Base-by-base conservation (phyloP, 2,329 filamentous ascomycete species). In the Fusarium compactum region DNA sequence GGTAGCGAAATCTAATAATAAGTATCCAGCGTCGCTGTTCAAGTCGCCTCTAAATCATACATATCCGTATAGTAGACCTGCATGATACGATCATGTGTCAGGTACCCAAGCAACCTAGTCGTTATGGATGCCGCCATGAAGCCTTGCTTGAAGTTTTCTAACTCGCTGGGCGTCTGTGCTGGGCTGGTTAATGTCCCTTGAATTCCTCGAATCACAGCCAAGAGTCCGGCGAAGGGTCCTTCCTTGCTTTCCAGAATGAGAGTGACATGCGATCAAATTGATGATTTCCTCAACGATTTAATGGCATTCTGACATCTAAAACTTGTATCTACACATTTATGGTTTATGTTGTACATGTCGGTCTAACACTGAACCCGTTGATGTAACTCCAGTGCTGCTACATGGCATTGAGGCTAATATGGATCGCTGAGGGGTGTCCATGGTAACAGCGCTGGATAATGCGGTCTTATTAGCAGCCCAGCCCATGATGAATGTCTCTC, bases 121-220 rank as follows among this genome's bases (percentile, higher is more conserved):
- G 14, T 53, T 65, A 65, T 63, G 58, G 58, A 56, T 63, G 61
- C 34, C 44, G 38, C 55, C 43, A 66, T 66, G 43, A 66, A 66
- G 63, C 63, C 55, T 61, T 62, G 61, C 61, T 46, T 55, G 55
- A 50, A 32, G 57, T 58, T 52, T 67, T 52, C 52, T 51, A 51
- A 62, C 51, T 62, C 30, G 38, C 50, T 27, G 46, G 48, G 52
- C 32, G 57, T 67, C 63, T 67, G 63, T 67, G 63, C 65, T 67
- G 58, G 46, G 57, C 30, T 63, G 45, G 51, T 40, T 43, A 57
- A 67, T 67, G 34, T 53, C 51, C 43, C 45, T 66, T 41, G 43
- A 66, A 66, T 66, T 64, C 63, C 55, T 66, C 63, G 63, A 66
- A 66, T 66, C 57, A 70, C 41, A 48, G 32, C 18, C 56, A 45